Percentiles rank a stretch among this genome's conserved stretches.
Conservation (phyloP, 2,329 filamentous ascomycete genomes). For the Penicillium sp. region DNA sequence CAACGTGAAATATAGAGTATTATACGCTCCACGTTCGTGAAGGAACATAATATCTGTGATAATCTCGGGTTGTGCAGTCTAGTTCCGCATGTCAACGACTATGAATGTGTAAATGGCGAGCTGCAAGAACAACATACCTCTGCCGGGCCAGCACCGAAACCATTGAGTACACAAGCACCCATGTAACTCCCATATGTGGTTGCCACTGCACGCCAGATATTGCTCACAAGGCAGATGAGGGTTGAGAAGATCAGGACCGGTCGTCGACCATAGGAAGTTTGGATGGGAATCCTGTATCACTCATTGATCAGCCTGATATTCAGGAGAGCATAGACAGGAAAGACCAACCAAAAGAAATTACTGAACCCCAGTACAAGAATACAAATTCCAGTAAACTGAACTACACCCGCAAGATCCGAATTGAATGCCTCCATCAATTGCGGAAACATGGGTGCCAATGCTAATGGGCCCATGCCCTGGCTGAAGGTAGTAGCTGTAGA, state of each 20-base stretch:
- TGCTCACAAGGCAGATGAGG: conserved; percentile 57
- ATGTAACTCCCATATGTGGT: conserved; percentile 65
- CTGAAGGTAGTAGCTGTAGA: conserved; percentile 54
- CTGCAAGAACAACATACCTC: conserved; percentile 43
- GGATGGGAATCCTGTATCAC: conserved; percentile 56
- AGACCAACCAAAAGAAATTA: conserved; percentile 61
- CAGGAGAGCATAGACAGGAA: too few species aligned
- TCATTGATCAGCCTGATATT: background rate
- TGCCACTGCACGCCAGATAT: conserved; percentile 63
- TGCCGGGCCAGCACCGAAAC: conserved; percentile 64
- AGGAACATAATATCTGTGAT: conserved; percentile 70
- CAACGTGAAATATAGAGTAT: conserved; percentile 64
- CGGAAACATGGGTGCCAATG: conserved; percentile 64
- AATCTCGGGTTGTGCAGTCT: conserved; percentile 64
- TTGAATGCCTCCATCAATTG: conserved; percentile 61
- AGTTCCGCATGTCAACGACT: background rate
- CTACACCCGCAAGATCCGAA: conserved; percentile 56
- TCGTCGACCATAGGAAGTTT: conserved; percentile 59
- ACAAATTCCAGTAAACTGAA: conserved; percentile 61
- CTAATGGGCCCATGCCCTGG: conserved; percentile 60
- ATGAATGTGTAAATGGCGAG: background rate
- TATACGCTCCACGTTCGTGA: conserved; percentile 66
- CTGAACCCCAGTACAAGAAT: conserved; percentile 63
- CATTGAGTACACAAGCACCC: conserved; percentile 66
- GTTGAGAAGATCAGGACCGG: conserved; percentile 59